Conservation (phyloP, 441 rosid species). For the Rhodomyrtus psidioides region DNA sequence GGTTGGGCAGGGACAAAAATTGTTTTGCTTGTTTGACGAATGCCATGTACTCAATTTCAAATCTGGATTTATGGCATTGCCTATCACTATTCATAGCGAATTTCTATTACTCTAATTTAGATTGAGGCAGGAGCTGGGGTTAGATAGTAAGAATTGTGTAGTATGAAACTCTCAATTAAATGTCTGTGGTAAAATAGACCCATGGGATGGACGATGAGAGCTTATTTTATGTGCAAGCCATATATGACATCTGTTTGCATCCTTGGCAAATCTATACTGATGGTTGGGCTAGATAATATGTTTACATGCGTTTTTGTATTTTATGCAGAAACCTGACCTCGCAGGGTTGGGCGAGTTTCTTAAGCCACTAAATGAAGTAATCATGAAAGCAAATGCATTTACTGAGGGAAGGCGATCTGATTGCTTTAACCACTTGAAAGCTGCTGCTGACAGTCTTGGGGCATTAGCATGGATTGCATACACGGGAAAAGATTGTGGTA, state of each 20-base stretch:
- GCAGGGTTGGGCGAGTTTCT: constrained; percentile 69
- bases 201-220: neutral
- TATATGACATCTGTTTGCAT: neutral
- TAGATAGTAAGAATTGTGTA: neutral
- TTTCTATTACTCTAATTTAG: neutral
- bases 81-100: neutral
- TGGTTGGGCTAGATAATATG: neutral
- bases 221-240: neutral
- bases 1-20: neutral
- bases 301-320: neutral
- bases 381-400: constrained; percentile 63
- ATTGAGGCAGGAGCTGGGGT: neutral
- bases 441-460: constrained; percentile 69
- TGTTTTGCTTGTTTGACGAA: neutral
- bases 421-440: constrained; percentile 81
- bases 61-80: neutral
- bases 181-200: neutral
- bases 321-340: constrained; percentile 66
- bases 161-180: neutral
- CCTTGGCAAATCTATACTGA: neutral
- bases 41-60: neutral
- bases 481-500: constrained; percentile 91
- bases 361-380: constrained; percentile 74
- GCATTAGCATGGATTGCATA: constrained; percentile 96
- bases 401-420: constrained; percentile 80